Base-by-base conservation (phyloP, 2,329 filamentous ascomycete species). In the Fusarium sp. region DNA sequence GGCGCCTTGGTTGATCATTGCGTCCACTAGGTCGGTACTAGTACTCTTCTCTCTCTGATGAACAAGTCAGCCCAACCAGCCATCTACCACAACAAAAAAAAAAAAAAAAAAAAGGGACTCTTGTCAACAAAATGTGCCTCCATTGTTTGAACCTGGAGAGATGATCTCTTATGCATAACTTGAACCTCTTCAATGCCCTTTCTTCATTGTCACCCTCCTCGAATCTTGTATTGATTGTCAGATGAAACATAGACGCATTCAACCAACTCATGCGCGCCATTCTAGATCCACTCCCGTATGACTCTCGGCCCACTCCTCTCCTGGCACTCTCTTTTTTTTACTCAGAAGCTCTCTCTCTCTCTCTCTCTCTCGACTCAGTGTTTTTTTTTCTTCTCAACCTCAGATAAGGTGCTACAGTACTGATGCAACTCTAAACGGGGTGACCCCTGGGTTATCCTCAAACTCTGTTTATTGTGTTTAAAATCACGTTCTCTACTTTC, bases 391-490 rank as follows among this genome's bases (percentile, higher is more conserved):
- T 47, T 25, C 20, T 47, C 43, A 47, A 60, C 70, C 67, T 73
- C 68, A 78, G 75, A 77, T 77, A 78, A 77, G 75, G 66, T 69
- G 64, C 71, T 66, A 71, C 65, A 17, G 35, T 37, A 15, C 35
- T 76, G 73, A 73, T 67, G 71, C 69, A 77, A 75, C 75, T 78
- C 66, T 72, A 78, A 73, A 66, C 35, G 60, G 61, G 35, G 43
- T 47, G 57, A 61, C 65, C 43, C 63, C 63, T 66, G 54, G 58
- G 32, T 43, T 57, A 30, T 56, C 64, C 43, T 43, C 58, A 30
- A 77, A 69, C 65, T 66, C 54, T 68, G 57, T 65, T 61, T 54
- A 66, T 56, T 67, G n/a, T 59, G 40, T 32, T 52, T 60, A 38
- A 43, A 56, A 63, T 59, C 58, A 63, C 57, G 2, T 32, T 35